Base-by-base conservation (phyloP, 371 early-diverging fungal species). In the Capillidium rhysosporum region DNA sequence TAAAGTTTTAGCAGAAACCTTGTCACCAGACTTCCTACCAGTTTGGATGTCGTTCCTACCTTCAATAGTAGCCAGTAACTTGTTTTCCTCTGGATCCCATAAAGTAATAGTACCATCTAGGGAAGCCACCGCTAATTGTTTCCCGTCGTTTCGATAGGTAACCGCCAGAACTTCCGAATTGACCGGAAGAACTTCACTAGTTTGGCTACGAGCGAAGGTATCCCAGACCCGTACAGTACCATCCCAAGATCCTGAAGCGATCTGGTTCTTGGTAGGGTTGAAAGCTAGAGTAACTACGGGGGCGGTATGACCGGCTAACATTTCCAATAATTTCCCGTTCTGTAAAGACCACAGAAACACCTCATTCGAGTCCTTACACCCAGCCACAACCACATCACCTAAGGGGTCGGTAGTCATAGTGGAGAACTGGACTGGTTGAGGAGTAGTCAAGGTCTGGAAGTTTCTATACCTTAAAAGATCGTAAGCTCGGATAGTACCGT, bases 271-370 rank as follows among this genome's bases (percentile, higher is more conserved):
- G 25, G 74, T 74, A 1, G 91, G 86, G 2, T 86, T 86, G 65
- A 98, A 96, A 1, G 79, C 76, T 51, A 98, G 68, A 1, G 74
- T 65, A 55, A 80, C 79, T 41, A 98, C 71, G 1, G 98, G 96
- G 0, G 87, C 97, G 52, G 83, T 81, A 61, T 98, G 98, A 1
- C 96, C 98, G 26, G 84, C 73, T 29, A 94, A 66, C 47, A 95
- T 82, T 60, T 98, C 98, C 21, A 98, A 70, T 49, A 96, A 68
- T 60, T 89, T 87, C 30, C 98, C 98, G 0, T 94, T 98, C 60
- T 93, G 94, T 54, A 98, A 87, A 49, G 88, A 86, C 97, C 97
- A 98, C 44, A 96, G 83, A 61, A 75, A 96, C 40, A 96, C 86
- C 63, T 95, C 96, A 63, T 92, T 96, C 4, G 87, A 77, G 64